Percentiles rank a stretch among this genome's conserved stretches.
phyloP scores from a whole-genome alignment of 805 yeast genomes.

The Monosporozyma aquatica region DNA sequence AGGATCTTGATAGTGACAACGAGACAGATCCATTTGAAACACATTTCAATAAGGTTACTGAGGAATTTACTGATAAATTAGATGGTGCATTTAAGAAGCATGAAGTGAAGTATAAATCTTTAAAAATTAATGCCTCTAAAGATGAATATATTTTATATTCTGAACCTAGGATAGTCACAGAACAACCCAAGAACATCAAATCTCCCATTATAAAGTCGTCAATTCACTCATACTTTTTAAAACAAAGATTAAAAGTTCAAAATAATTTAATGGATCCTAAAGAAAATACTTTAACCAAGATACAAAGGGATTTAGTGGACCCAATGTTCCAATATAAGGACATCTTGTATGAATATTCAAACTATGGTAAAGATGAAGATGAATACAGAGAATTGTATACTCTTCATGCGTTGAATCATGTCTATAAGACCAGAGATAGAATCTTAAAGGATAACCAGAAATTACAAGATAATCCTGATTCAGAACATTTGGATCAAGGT shows the following conservation, averaged over 20 bases:
- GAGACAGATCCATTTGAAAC: slow-evolving; percentile 63
- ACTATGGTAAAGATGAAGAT: slow-evolving; percentile 37
- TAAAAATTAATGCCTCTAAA: slow-evolving; percentile 9
- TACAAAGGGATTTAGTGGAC: slow-evolving; percentile 48
- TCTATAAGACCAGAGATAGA: slow-evolving; percentile 79
- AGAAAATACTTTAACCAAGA: slow-evolving; percentile 25
- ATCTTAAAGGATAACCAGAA: slow-evolving; percentile 67
- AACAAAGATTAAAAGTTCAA: slow-evolving; percentile 34
- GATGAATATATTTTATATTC: slow-evolving; percentile 20
- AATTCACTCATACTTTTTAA: slow-evolving; percentile 35
- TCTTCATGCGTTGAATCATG: slow-evolving; percentile 72
- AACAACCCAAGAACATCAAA: slow-evolving; percentile 12
- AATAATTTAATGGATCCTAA: slow-evolving; percentile 22
- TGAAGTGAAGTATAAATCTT: slow-evolving; percentile 23
- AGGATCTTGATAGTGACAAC: slow-evolving; percentile 29
- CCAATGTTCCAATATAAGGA: slow-evolving; percentile 71
- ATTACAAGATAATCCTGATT: slow-evolving; percentile 36
- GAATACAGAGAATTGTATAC: slow-evolving; percentile 55
- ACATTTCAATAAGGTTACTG: slow-evolving; percentile 54
- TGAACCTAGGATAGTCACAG: slow-evolving; percentile 19
- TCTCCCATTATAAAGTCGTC: slow-evolving; percentile 17
- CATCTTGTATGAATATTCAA: slow-evolving; percentile 48
- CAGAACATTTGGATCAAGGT: slow-evolving; percentile 84
- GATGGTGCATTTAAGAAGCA: slow-evolving; percentile 27
- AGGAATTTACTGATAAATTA: slow-evolving; percentile 31